phyloP scores from a whole-genome alignment of 176 grass and related monocot genomes.

The Microstegium vimineum region DNA sequence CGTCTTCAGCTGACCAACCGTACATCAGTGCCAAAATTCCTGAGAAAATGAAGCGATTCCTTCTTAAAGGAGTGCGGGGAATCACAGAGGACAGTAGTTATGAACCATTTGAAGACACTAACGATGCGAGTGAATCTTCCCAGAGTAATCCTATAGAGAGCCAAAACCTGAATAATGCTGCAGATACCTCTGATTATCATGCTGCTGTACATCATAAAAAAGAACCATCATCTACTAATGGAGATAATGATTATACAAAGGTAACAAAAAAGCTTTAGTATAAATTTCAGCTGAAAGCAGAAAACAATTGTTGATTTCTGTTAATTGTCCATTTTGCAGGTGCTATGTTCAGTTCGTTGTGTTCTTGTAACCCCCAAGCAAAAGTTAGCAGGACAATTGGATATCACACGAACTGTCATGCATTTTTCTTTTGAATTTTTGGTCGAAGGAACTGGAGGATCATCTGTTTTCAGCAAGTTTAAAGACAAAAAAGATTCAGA shows the following conservation, averaged over 20 bases:
- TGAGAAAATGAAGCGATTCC: slow-evolving; percentile 80
- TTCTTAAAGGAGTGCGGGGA: slow-evolving; percentile 77
- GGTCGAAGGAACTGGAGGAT: slow-evolving; percentile 90
- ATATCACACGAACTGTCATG: slow-evolving; percentile 60
- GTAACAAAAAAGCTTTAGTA: slow-evolving; percentile 28
- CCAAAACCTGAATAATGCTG: slow-evolving; percentile 33
- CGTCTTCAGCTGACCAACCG: slow-evolving; percentile 30
- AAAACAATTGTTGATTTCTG: neutral
- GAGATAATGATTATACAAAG: slow-evolving; percentile 23
- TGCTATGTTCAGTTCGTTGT: slow-evolving; percentile 59
- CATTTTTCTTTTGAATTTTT: slow-evolving; percentile 96
- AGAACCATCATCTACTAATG: slow-evolving; percentile 24
- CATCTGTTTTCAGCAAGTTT: slow-evolving; percentile 82
- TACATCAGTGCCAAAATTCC: slow-evolving; percentile 48
- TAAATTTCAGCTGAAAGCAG: neutral
- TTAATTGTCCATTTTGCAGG: slow-evolving; percentile 36
- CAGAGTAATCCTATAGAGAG: slow-evolving; percentile 41
- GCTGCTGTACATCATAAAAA: slow-evolving; percentile 57
- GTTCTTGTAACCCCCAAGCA: slow-evolving; percentile 92
- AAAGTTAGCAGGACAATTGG: slow-evolving; percentile 81
- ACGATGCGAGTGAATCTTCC: slow-evolving; percentile 32
- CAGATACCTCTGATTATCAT: slow-evolving; percentile 48
- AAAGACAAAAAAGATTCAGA: slow-evolving; percentile 61
- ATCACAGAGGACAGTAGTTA: slow-evolving; percentile 67
- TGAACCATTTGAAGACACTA: slow-evolving; percentile 55